Percentiles rank a stretch among this genome's conserved stretches.
These are phyloP conservation scores for Alternaria metachromatica DNA, from an alignment of 2,329 filamentous ascomycete genomes.

Conservation along the genomic window DNA sequence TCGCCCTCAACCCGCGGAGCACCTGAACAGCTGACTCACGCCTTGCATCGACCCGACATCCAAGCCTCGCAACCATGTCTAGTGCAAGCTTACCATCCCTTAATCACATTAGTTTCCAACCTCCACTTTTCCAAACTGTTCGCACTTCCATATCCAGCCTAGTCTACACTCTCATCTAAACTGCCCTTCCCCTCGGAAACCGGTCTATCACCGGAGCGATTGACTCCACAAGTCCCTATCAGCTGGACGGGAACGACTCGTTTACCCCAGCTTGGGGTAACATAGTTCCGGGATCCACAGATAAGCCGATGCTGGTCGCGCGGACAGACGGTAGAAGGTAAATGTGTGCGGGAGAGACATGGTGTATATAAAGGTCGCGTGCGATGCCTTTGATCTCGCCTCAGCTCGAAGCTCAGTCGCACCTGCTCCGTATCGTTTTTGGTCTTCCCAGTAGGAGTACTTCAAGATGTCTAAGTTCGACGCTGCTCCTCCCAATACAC, in stretches of 20 bases:
- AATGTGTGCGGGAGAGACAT: not conserved
- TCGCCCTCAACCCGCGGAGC: constrained; percentile 18
- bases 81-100: constrained; percentile 20
- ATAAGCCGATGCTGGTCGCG: constrained; percentile 21
- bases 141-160: constrained; percentile 20
- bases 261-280: constrained; percentile 34
- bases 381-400: not conserved
- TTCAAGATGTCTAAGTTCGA: constrained; percentile 38
- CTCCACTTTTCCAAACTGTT: constrained; percentile 27
- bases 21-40: constrained; percentile 12
- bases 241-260: constrained; percentile 9
- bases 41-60: constrained; percentile 7
- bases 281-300: constrained; percentile 23
- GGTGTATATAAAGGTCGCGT: constrained; percentile 23
- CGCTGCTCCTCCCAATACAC: constrained; percentile 41
- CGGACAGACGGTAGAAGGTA: constrained; percentile 7
- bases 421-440: not conserved
- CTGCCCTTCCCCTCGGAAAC: constrained; percentile 6
- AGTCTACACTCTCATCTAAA: constrained; percentile 4
- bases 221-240: constrained; percentile 23
- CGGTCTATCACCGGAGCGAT: constrained; percentile 5
- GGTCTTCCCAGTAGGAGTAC: not conserved
- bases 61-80: constrained; percentile 19
- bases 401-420: constrained; percentile 10
- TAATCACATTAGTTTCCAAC: constrained; percentile 9